Evolutionary conservation across 352 stramenopile genomes (phyloP).

Genomic region (Phytophthora melonis): DNA sequence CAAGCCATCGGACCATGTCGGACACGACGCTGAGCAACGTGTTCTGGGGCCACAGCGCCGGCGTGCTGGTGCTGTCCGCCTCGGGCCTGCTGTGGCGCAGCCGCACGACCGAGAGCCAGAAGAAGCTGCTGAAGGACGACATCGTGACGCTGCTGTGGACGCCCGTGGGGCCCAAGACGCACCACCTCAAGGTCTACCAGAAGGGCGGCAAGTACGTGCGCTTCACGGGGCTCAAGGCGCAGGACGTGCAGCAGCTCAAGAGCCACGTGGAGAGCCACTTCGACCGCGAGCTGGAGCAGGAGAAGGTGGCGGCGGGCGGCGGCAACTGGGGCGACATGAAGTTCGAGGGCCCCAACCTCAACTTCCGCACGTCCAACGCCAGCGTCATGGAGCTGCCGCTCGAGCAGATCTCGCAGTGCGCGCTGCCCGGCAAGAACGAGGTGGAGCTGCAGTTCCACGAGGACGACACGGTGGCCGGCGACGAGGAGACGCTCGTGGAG

Average conservation of each 20-base stretch:
- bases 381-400: constrained; percentile 83
- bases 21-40: constrained; percentile 88
- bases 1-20: constrained; percentile 40
- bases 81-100: constrained; percentile 82
- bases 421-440: constrained; percentile 97
- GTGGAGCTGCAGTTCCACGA: constrained; percentile 99
- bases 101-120: constrained; percentile 82
- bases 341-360: constrained; percentile 91
- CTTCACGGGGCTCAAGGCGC: constrained; percentile 80
- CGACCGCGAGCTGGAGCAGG: constrained; percentile 90
- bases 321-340: constrained; percentile 95
- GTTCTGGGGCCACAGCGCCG: constrained; percentile 88
- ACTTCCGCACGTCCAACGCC: constrained; percentile 73
- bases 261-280: constrained; percentile 84
- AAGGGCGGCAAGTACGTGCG: constrained; percentile 88
- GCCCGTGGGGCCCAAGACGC: constrained; percentile 78
- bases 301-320: constrained; percentile 89
- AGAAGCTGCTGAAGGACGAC: constrained; percentile 88
- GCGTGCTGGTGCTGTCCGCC: constrained; percentile 78
- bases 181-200: constrained; percentile 89
- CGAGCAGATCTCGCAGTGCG: constrained; percentile 86
- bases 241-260: constrained; percentile 73
- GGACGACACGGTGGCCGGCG: constrained; percentile 96
- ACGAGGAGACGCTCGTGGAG: constrained; percentile 94
- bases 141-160: constrained; percentile 90